A percentile compares a stretch with the other conserved stretches of the same genome.
Evolutionary conservation across 2,329 filamentous ascomycete genomes (phyloP).

Genomic region (Sclerotiophoma versabilis): DNA sequence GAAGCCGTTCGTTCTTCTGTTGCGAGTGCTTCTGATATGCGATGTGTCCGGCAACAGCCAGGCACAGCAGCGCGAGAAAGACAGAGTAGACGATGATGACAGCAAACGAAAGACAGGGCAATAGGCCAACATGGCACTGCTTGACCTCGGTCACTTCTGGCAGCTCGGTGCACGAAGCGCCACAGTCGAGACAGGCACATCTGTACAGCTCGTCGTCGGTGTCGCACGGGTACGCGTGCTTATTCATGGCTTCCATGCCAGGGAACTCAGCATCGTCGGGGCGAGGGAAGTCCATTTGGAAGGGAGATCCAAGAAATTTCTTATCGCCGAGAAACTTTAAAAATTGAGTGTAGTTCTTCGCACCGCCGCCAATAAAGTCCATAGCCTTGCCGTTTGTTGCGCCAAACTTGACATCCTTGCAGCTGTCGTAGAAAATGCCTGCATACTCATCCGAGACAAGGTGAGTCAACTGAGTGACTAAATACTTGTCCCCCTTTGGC

Average conservation of each 20-base stretch:
- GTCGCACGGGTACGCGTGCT: constrained; percentile 85
- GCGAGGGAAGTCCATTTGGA: constrained; percentile 93
- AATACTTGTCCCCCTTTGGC: constrained; percentile 64
- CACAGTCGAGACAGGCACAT: constrained; percentile 94
- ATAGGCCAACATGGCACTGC: constrained; percentile 79
- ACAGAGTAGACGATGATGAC: constrained; percentile 86
- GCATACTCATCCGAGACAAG: constrained; percentile 85
- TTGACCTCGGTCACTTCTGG: constrained; percentile 74
- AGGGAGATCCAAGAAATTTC: constrained; percentile 89
- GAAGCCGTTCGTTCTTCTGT: constrained; percentile 80
- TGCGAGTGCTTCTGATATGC: constrained; percentile 76
- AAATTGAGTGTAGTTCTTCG: constrained; percentile 86
- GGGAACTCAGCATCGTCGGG: constrained; percentile 65
- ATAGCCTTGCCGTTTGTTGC: constrained; percentile 93
- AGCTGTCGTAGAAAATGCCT: constrained; percentile 90
- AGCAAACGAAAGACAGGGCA: constrained; percentile 94
- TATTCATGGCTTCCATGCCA: constrained; percentile 74
- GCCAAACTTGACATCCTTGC: constrained; percentile 98
- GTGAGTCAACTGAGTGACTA: constrained; percentile 92
- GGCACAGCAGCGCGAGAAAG: constrained; percentile 71
- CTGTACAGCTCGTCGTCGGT: constrained; percentile 84
- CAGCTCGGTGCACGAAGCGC: constrained; percentile 81
- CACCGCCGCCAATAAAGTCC: constrained; percentile 93
- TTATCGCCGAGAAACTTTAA: constrained; percentile 93
- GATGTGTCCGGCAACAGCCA: constrained; percentile 74